phyloP scores from a whole-genome alignment of 164 flowering plant genomes.

The Saururus chinensis region DNA sequence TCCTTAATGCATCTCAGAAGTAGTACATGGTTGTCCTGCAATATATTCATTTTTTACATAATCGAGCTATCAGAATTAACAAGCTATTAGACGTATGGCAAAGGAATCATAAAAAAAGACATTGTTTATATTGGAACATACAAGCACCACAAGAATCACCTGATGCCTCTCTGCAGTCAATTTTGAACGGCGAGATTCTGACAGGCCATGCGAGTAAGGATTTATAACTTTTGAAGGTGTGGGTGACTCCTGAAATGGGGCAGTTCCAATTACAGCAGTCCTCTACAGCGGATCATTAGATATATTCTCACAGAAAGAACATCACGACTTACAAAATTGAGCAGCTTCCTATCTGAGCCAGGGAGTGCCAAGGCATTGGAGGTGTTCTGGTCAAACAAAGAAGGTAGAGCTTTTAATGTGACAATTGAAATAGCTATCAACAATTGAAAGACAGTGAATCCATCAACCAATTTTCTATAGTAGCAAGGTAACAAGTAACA shows the following conservation, averaged over 20 bases:
- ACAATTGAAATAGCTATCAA: not conserved
- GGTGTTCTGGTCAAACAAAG: conserved; percentile 41
- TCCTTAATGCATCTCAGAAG: conserved; percentile 79
- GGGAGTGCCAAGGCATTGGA: conserved; percentile 37
- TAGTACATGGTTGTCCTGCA: conserved; percentile 80
- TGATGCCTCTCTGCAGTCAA: conserved; percentile 64
- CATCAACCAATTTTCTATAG: not conserved
- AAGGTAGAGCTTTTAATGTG: not conserved
- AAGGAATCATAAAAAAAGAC: too few relatives aligned
- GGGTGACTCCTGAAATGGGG: conserved; percentile 66
- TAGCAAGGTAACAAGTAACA: not conserved
- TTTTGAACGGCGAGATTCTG: conserved; percentile 72
- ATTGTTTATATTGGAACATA: not conserved
- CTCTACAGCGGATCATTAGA: not conserved
- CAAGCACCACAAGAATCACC: conserved; percentile 24
- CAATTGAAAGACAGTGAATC: not conserved
- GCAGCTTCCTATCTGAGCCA: conserved; percentile 32
- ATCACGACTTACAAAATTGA: conserved; percentile 48
- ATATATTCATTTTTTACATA: not conserved
- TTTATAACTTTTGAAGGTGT: conserved; percentile 59
- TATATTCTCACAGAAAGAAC: not conserved
- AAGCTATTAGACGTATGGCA: too few relatives aligned
- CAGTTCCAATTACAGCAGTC: not conserved
- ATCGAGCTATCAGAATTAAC: too few relatives aligned
- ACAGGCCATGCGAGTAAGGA: conserved; percentile 44